Base-by-base conservation (phyloP, 768 basidiomycete genomes). In the Termitomyces sp. region DNA sequence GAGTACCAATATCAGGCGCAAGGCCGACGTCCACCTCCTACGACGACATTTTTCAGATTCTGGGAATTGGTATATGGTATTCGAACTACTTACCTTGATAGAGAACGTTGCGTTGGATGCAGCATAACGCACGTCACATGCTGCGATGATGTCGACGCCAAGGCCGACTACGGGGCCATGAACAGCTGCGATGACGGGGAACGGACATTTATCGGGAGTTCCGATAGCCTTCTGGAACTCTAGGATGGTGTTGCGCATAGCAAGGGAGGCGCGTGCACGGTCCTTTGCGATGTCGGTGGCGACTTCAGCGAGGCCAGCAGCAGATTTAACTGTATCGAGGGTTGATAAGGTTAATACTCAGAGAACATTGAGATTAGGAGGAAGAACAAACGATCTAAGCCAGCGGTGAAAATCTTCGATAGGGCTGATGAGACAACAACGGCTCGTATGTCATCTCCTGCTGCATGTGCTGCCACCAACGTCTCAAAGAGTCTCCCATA, bases 21-120 rank as follows among this genome's bases (percentile, higher is more conserved):
- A 96, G 75, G 0, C 89, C 93, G 23, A 94, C 79, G 63, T 94
- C 89, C 3, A 92, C 86, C 76, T 95, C 91, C 90, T 92, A 63
- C 12, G 10, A 27, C 44, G 22, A 7, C 66, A 63, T n/a, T n/a
- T n/a, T n/a, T 63, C 65, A 43, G 81, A 76, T 72, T 86, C 80
- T 41, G 72, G 66, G 3, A 85, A 62, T 3, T 38, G 20, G 18
- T 20, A 29, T 15, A 35, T 20, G 7, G 13, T 18, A 11, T 44
- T 29, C 3, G 4, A 46, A n/a, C n/a, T n/a, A n/a, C n/a, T n/a
- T 41, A 85, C 91, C 73, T 91, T 89, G 72, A 96, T 88, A 6
- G 81, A 76, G 64, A 94, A 91, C 2, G 64, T 64, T 0, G 82
- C 64, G 57, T 87, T 76, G 0, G 79, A 74, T 0, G 91, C 81